Evolutionary conservation across 169 alveolate species (phyloP), one percentile per base, ranked within the genome.

Genomic region (Plasmodium falciparum): DNA sequence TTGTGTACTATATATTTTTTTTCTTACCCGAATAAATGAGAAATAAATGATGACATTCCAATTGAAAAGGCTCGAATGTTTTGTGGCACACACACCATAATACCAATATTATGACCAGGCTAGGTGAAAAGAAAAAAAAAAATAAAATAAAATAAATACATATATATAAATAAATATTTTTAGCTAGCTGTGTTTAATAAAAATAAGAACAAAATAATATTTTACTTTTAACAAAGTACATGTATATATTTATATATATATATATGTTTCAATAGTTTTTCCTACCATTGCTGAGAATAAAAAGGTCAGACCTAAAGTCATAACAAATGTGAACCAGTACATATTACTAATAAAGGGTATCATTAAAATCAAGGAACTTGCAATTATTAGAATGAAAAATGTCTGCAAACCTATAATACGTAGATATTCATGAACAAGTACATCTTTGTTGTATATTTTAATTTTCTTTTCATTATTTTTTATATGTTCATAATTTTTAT

Each of bases 401-500:
- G 76, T 65, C 12, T n/a, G 50, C 4, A 78, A 26, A 3, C 78
- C 75, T 0, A 78, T 26, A n/a, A 65, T 65, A 26, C 76, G 59
- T 9, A 78, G 69, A 70, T 65, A 78, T 58, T 78, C 26, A 52
- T 78, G 47, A 43, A 78, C 61, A 22, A 66, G 2, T 0, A 52
- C 43, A 45, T 78, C 80, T 12, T 66, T 78, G 66, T 47, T 78
- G 15, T 78, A 78, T 15, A 65, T 13, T 66, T 78, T 78, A 3
- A 65, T 78, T 78, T 50, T 78, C 59, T 65, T 78, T 24, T 78
- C 62, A 65, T 66, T 65, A 52, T 52, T 78, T n/a, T 78, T 78
- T 50, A 78, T 78, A 29, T 78, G 78, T 45, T 78, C 89, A 78
- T 78, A 78, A 78, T 78, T 65, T 45, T 65, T 78, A 45, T 78